Evolutionary conservation across 2,329 filamentous ascomycete species (phyloP).

Genomic region (Diaporthe sp.): DNA sequence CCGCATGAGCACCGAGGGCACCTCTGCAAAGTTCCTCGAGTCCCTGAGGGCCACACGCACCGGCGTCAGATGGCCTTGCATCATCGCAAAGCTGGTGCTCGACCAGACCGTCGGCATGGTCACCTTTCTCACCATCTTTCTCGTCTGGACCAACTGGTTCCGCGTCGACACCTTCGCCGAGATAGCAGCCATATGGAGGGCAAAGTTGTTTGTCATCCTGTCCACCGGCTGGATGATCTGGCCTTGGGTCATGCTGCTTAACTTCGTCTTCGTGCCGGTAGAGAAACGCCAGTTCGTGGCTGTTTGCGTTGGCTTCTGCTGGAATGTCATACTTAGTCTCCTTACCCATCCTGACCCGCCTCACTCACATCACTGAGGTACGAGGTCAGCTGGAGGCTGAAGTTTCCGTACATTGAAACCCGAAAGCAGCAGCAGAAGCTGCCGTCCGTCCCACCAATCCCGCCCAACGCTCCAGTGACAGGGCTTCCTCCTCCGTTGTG

Average conservation of each 20-base stretch:
- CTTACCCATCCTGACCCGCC: slow-evolving; percentile 39
- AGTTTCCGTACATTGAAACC: background rate
- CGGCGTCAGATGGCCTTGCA: slow-evolving; percentile 44
- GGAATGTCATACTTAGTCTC: slow-evolving; percentile 46
- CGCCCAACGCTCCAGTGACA: background rate
- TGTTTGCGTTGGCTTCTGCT: slow-evolving; percentile 46
- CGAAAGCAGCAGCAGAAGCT: background rate
- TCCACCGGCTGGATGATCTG: slow-evolving; percentile 46
- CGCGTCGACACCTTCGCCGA: slow-evolving; percentile 42
- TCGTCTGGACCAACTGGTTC: slow-evolving; percentile 45
- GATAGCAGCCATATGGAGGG: slow-evolving; percentile 41
- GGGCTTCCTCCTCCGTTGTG: background rate
- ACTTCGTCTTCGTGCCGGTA: slow-evolving; percentile 46
- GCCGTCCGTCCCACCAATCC: background rate
- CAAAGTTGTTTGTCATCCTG: slow-evolving; percentile 44
- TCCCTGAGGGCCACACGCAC: slow-evolving; percentile 29
- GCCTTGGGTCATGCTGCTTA: slow-evolving; percentile 46
- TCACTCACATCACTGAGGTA: slow-evolving; percentile 34
- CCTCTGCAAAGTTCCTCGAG: slow-evolving; percentile 35
- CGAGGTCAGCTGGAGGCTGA: background rate
- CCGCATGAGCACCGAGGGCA: slow-evolving; percentile 39
- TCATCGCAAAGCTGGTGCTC: slow-evolving; percentile 44
- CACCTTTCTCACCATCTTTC: slow-evolving; percentile 43
- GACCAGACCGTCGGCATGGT: slow-evolving; percentile 46
- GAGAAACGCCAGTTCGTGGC: slow-evolving; percentile 45